Evolutionary conservation across 345 rosid genomes (phyloP).

Genomic region (Trapa incisa): DNA sequence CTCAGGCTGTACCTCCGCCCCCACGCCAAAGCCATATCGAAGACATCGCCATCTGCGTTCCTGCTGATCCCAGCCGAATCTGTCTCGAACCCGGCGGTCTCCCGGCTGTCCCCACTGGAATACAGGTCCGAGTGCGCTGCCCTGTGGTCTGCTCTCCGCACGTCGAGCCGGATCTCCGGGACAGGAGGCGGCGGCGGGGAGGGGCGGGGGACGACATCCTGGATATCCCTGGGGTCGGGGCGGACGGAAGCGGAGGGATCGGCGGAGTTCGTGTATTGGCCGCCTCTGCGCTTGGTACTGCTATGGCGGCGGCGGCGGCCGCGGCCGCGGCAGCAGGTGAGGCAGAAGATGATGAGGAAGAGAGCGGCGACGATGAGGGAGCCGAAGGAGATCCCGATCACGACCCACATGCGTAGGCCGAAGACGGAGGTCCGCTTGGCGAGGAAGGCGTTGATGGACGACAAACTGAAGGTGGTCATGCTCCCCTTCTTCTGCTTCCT

Average conservation of each 20-base stretch:
- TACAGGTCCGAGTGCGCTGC: slow-evolving; percentile 58
- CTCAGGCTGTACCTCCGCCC: slow-evolving; percentile 88
- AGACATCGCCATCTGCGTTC: slow-evolving; percentile 71
- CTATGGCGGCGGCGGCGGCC: slow-evolving; percentile 4
- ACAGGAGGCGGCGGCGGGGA: slow-evolving; percentile 26
- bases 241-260: slow-evolving; percentile 26
- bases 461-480: slow-evolving; percentile 9
- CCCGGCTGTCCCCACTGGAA: slow-evolving; percentile 74
- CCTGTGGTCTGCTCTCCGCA: slow-evolving; percentile 79
- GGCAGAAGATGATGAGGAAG: slow-evolving; percentile 74
- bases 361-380: slow-evolving; percentile 70
- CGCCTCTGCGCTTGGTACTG: slow-evolving; percentile 12
- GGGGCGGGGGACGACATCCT: slow-evolving; percentile 49
- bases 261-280: no score
- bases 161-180: slow-evolving; percentile 73
- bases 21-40: slow-evolving; percentile 73
- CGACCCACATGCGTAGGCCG: slow-evolving; percentile 91
- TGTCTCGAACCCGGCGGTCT: slow-evolving; percentile 25
- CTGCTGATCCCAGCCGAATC: slow-evolving; percentile 29
- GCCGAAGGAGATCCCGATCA: slow-evolving; percentile 74
- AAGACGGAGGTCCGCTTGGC: slow-evolving; percentile 83
- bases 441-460: slow-evolving; percentile 56
- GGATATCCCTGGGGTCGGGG: slow-evolving; percentile 73
- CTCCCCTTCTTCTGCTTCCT: slow-evolving; percentile 4
- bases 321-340: slow-evolving; percentile 80